Base-by-base conservation (phyloP, 2,329 filamentous ascomycete species). In the Hirsutella rhossiliensis region DNA sequence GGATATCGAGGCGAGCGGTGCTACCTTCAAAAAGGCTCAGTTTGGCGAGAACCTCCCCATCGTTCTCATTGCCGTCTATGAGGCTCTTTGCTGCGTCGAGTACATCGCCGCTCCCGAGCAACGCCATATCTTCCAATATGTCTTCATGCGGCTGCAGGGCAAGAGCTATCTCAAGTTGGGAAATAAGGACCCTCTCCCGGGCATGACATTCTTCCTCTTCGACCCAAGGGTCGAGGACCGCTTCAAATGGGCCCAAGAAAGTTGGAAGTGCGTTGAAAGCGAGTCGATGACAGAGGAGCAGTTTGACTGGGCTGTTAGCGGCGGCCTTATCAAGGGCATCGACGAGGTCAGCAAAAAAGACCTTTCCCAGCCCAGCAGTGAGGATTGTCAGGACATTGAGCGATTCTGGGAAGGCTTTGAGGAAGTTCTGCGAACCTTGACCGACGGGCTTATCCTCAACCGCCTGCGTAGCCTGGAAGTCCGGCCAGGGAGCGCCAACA, bases 271-370 rank as follows among this genome's bases (percentile, higher is more conserved):
- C 27, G 75, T 84, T 49, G 71, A 75, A 40, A 72, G 77, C 12
- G 68, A 72, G 23, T 64, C 67, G 18, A 73, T 94, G 42, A 79
- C 81, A 1, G 69, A 75, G 11, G 72, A 79, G 31, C 84, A 92
- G 50, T 97, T 95, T 58, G 85, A 95, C 38, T 94, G 85, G 82
- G 85, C 86, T 11, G 79, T 96, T 36, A 80, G 81, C 49, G 82
- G 85, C 48, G 80, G 82, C 30, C 69, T 97, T 17, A 67, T 80
- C 32, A 69, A 74, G 44, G 80, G 80, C 8, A 78, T 95, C 47
- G 66, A 73, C 41, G 70, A 74, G 27, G 78, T 83, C 2, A 74
- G 76, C 37, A 56, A 54, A 47, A 72, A 69, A 44, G 74, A 74
- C 38, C 45, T 58, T 17, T 44, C 49, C 1, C 52, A 57, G 17